phyloP scores from a whole-genome alignment of 805 yeast species.

The Lipomyces chichibuensis region DNA sequence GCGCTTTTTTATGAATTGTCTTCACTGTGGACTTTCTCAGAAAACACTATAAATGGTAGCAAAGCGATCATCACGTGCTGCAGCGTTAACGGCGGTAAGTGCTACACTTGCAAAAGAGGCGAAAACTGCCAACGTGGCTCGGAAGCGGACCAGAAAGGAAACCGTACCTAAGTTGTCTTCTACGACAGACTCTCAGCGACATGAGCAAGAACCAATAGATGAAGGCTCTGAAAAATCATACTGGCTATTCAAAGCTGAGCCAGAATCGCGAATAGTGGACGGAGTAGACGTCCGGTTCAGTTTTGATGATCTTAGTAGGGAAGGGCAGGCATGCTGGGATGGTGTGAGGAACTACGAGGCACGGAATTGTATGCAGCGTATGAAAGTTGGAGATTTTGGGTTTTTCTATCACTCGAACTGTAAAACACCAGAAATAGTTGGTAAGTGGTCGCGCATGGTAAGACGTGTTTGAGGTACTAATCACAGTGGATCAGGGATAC shows the following conservation, averaged over 20 bases:
- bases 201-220: background rate
- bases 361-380: slow-evolving; percentile 53
- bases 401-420: slow-evolving; percentile 63
- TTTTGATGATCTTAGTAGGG: slow-evolving; percentile 47
- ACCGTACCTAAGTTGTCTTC: background rate
- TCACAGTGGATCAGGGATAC: slow-evolving; percentile 44
- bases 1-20: too few relatives aligned
- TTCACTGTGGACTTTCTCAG: background rate
- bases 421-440: slow-evolving; percentile 56
- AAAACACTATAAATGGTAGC: background rate
- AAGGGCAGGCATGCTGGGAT: slow-evolving; percentile 54
- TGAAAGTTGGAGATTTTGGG: slow-evolving; percentile 53
- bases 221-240: slow-evolving; percentile 35
- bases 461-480: background rate
- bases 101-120: background rate
- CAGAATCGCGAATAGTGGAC: slow-evolving; percentile 53
- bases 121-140: background rate
- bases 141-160: background rate
- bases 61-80: slow-evolving; percentile 10
- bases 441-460: slow-evolving; percentile 2
- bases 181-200: background rate
- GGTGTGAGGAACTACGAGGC: slow-evolving; percentile 66
- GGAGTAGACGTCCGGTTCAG: slow-evolving; percentile 57
- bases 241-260: slow-evolving; percentile 64
- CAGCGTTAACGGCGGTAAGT: background rate